Conservation (phyloP, 352 stramenopile genomes). For the Phytophthora pinifolia region DNA sequence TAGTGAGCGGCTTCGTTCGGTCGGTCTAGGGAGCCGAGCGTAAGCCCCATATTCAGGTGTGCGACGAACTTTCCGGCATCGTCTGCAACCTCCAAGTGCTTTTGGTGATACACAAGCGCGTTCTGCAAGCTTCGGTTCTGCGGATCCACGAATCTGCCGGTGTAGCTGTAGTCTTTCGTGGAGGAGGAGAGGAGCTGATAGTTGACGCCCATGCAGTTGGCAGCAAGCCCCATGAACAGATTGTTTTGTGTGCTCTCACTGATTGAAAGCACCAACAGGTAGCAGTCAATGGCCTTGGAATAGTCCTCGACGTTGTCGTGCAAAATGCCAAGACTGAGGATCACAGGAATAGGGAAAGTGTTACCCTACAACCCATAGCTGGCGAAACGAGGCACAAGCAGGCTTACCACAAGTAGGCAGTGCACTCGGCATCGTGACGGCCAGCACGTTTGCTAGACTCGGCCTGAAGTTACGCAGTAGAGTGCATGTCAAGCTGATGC, state of each 20-base stretch:
- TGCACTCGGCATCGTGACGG: slow-evolving; percentile 80
- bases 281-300: slow-evolving; percentile 81
- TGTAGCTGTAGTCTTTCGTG: slow-evolving; percentile 69
- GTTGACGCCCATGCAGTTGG: slow-evolving; percentile 90
- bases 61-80: slow-evolving; percentile 88
- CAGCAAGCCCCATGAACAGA: slow-evolving; percentile 70
- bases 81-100: slow-evolving; percentile 77
- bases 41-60: slow-evolving; percentile 84
- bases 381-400: not conserved
- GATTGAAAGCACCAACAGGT: slow-evolving; percentile 84
- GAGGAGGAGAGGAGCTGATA: slow-evolving; percentile 76
- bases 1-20: slow-evolving; percentile 76
- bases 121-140: slow-evolving; percentile 48
- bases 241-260: slow-evolving; percentile 80
- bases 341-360: not conserved
- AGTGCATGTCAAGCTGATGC: not conserved
- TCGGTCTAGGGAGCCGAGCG: slow-evolving; percentile 62
- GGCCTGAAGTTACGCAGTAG: slow-evolving; percentile 26
- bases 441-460: slow-evolving; percentile 86
- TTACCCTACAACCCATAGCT: not conserved
- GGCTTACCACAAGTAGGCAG: slow-evolving; percentile 75
- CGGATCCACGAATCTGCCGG: slow-evolving; percentile 63
- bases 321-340: slow-evolving; percentile 68
- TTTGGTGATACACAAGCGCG: slow-evolving; percentile 66
- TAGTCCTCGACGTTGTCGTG: slow-evolving; percentile 90